phyloP scores from a whole-genome alignment of 306 rosid species.

The Castanea mollissima region DNA sequence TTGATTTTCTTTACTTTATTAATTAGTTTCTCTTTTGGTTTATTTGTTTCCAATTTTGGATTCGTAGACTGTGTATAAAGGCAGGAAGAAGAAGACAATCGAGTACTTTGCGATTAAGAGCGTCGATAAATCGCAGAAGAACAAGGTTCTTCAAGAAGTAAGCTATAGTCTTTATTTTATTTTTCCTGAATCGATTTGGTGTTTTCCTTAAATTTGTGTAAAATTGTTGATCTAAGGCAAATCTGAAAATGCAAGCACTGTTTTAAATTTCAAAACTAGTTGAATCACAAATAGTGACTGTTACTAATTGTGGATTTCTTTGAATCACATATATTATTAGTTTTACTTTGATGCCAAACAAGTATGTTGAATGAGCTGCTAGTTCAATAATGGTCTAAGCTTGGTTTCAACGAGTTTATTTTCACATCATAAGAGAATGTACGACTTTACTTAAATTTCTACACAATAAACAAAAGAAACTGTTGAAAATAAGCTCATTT shows the following conservation, averaged over 20 bases:
- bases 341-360: neutral
- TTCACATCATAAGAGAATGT: too few species aligned
- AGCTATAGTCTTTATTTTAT: constrained; percentile 17
- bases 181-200: neutral
- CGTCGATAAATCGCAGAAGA: constrained; percentile 87
- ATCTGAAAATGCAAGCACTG: neutral
- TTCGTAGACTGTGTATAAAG: constrained; percentile 85
- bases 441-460: too few species aligned
- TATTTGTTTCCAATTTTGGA: constrained; percentile 4
- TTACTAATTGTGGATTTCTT: neutral
- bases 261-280: neutral
- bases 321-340: neutral
- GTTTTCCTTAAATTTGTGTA: neutral
- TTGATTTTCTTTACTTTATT: neutral
- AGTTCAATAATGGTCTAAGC: neutral
- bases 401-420: too few species aligned
- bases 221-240: neutral
- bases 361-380: neutral
- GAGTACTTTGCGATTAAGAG: constrained; percentile 94
- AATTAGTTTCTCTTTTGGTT: neutral
- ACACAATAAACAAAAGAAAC: too few species aligned
- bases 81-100: constrained; percentile 95
- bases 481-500: too few species aligned
- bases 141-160: constrained; percentile 93
- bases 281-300: neutral